Evolutionary conservation across 2,329 filamentous ascomycete species (phyloP).

Genomic region (Incumbomyces lentus): DNA sequence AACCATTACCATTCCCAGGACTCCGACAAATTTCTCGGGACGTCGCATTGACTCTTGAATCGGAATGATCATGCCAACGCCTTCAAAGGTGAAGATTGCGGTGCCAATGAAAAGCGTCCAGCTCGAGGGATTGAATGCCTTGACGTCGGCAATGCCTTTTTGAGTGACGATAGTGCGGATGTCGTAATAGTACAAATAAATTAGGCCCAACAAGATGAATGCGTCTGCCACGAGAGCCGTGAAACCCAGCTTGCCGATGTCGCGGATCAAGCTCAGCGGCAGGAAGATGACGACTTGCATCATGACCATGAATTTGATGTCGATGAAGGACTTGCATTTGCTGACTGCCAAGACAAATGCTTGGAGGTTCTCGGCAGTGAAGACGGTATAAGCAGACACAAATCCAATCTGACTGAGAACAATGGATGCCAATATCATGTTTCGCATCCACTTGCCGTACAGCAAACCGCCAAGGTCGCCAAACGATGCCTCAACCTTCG

Average conservation of each 20-base stretch:
- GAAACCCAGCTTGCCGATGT: slow-evolving; percentile 95
- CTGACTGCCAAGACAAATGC: slow-evolving; percentile 89
- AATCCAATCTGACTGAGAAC: slow-evolving; percentile 94
- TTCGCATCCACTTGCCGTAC: slow-evolving; percentile 83
- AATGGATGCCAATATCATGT: slow-evolving; percentile 78
- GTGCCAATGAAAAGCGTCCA: slow-evolving; percentile 99
- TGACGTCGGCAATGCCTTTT: slow-evolving; percentile 71
- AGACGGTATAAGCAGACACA: slow-evolving; percentile 90
- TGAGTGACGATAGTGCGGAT: slow-evolving; percentile 68
- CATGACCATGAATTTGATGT: slow-evolving; percentile 80
- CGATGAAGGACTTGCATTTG: slow-evolving; percentile 73
- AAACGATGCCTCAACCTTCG: slow-evolving; percentile 86
- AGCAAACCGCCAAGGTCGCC: slow-evolving; percentile 90
- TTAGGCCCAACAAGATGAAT: slow-evolving; percentile 84
- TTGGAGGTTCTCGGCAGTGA: slow-evolving; percentile 89
- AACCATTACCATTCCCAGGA: slow-evolving; percentile 85
- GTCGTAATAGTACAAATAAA: slow-evolving; percentile 95
- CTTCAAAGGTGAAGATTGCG: slow-evolving; percentile 97
- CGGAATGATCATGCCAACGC: slow-evolving; percentile 92
- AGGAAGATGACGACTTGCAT: slow-evolving; percentile 94
- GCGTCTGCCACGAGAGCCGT: slow-evolving; percentile 87
- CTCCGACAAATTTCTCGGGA: slow-evolving; percentile 78
- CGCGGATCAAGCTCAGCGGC: slow-evolving; percentile 82
- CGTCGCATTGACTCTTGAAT: slow-evolving; percentile 96
- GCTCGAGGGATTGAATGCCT: slow-evolving; percentile 76